A percentile compares a stretch with the other conserved stretches of the same genome.
Conservation (phyloP, 2,329 filamentous ascomycete species). For the Lachnellula cervina region DNA sequence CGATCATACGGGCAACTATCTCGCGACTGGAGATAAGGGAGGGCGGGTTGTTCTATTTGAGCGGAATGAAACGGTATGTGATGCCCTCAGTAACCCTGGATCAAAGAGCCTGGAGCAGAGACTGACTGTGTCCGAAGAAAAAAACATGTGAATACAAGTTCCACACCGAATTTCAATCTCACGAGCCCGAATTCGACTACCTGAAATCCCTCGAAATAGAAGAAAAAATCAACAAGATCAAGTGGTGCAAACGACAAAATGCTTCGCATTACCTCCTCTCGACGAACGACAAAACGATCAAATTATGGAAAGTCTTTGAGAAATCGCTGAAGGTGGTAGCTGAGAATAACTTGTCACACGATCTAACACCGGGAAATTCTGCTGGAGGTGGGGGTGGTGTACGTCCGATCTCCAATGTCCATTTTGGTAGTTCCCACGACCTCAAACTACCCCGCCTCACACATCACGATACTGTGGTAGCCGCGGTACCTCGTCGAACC, state of each 20-base stretch:
- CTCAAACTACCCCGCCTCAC: constrained; percentile 94
- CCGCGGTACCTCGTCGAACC: constrained; percentile 89
- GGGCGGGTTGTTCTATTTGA: constrained; percentile 82
- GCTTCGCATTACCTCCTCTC: constrained; percentile 96
- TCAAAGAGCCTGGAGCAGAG: background rate
- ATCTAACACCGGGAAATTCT: constrained; percentile 73
- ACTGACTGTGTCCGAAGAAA: constrained; percentile 60
- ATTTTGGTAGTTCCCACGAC: constrained; percentile 76
- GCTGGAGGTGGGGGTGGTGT: constrained; percentile 70
- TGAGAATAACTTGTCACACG: constrained; percentile 96
- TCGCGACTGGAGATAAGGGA: constrained; percentile 86
- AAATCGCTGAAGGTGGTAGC: constrained; percentile 98
- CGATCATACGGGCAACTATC: constrained; percentile 84
- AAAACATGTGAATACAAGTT: constrained; percentile 99
- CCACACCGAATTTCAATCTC: constrained; percentile 98
- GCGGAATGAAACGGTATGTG: constrained; percentile 83
- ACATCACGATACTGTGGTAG: constrained; percentile 96
- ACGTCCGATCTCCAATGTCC: constrained; percentile 62
- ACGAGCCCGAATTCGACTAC: constrained; percentile 99
- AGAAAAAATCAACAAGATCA: constrained; percentile 99
- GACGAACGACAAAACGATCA: constrained; percentile 99
- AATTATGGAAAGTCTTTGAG: constrained; percentile 99
- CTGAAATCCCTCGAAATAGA: constrained; percentile 98
- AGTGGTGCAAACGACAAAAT: constrained; percentile 98
- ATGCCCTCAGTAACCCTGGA: background rate